phyloP scores from a whole-genome alignment of 1,139 yeast species.

The Protomyces inouyei region DNA sequence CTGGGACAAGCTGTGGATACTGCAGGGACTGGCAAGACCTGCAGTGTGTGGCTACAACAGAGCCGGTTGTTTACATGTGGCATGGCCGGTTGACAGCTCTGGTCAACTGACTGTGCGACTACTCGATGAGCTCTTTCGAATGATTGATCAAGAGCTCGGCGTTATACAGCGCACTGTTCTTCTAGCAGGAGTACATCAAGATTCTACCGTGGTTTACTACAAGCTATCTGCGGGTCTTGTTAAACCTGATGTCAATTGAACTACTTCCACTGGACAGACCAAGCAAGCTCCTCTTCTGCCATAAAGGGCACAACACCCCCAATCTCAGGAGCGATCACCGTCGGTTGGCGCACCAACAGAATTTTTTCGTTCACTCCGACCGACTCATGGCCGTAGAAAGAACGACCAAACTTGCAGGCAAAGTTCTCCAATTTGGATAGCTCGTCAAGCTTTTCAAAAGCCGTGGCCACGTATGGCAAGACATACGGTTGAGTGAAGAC shows the following conservation, averaged over 20 bases:
- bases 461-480: conserved; percentile 76
- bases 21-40: background rate
- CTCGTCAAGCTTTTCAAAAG: conserved; percentile 63
- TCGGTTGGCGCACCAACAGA: conserved; percentile 49
- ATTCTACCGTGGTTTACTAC: conserved; percentile 28
- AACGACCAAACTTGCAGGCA: conserved; percentile 67
- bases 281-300: conserved; percentile 69
- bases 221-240: conserved; percentile 17
- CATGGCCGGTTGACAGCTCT: conserved; percentile 11
- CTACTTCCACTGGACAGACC: conserved; percentile 69
- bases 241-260: conserved; percentile 22
- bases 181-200: conserved; percentile 24
- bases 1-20: background rate
- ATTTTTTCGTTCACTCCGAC: conserved; percentile 44
- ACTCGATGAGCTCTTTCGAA: conserved; percentile 4
- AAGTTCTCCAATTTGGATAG: conserved; percentile 65
- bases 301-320: conserved; percentile 76
- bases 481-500: conserved; percentile 87
- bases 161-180: background rate
- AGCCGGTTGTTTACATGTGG: background rate
- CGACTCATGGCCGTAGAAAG: conserved; percentile 56
- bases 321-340: conserved; percentile 57
- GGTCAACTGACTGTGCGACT: conserved; percentile 3
- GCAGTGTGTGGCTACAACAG: background rate
- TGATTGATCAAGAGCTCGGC: background rate